These are phyloP conservation scores for Suhomyces prunicola DNA, from an alignment of 805 yeast genomes.

Conservation along the genomic window DNA sequence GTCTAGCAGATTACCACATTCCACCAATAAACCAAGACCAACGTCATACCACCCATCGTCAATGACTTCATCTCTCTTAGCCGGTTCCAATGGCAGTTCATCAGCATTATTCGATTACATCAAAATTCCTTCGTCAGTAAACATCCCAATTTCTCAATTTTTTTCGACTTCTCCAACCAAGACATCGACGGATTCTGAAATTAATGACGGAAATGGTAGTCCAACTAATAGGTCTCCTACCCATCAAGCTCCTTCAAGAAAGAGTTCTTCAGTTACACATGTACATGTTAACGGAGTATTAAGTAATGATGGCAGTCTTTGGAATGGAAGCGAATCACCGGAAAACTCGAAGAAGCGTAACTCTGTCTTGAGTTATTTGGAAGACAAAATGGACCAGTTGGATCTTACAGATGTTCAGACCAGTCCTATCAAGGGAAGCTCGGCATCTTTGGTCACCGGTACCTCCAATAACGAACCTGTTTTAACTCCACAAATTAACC, in stretches of 20 bases:
- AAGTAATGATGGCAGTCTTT: constrained; percentile 16
- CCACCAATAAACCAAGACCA: constrained; percentile 67
- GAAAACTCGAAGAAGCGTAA: constrained; percentile 30
- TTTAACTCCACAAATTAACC: constrained; percentile 30
- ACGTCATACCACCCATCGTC: constrained; percentile 79
- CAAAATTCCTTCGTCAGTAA: constrained; percentile 32
- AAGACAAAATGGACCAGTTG: constrained; percentile 42
- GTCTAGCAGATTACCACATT: constrained; percentile 39
- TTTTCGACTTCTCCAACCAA: constrained; percentile 40
- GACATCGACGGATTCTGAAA: constrained; percentile 22
- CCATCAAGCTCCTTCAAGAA: constrained; percentile 18
- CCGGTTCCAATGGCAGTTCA: constrained; percentile 9
- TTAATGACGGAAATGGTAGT: constrained; percentile 7
- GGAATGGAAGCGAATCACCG: constrained; percentile 9
- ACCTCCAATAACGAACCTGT: neutral
- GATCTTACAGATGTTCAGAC: constrained; percentile 30
- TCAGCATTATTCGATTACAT: constrained; percentile 31
- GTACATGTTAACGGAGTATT: constrained; percentile 44
- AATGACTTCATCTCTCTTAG: constrained; percentile 28
- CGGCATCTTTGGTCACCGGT: constrained; percentile 1
- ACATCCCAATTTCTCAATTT: constrained; percentile 30
- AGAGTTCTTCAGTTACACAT: constrained; percentile 42
- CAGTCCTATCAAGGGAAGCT: constrained; percentile 17
- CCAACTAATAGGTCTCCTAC: constrained; percentile 9
- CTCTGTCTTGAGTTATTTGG: constrained; percentile 41